Evolutionary conservation across 2,329 filamentous ascomycete species (phyloP).

Genomic region (Sporothrix protearum): DNA sequence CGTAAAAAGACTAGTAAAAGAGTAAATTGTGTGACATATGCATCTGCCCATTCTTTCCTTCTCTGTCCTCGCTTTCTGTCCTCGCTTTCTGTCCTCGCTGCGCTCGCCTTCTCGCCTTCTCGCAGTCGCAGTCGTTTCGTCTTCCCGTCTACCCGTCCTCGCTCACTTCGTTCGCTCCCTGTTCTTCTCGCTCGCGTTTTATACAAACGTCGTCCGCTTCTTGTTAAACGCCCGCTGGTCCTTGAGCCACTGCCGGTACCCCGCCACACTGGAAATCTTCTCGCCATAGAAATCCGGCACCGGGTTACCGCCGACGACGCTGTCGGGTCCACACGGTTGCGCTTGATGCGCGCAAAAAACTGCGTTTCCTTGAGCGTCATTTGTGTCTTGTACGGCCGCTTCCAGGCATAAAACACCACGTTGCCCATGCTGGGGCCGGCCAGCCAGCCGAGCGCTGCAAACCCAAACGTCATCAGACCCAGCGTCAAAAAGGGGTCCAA

Average conservation of each 20-base stretch:
- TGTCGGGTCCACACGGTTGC: slow-evolving; percentile 85
- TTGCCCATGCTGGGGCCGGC: slow-evolving; percentile 79
- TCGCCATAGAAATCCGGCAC: slow-evolving; percentile 98
- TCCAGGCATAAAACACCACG: slow-evolving; percentile 70
- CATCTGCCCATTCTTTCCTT: not conserved
- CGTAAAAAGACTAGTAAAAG: not conserved
- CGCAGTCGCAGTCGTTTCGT: too few relatives aligned
- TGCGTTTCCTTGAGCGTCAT: slow-evolving; percentile 86
- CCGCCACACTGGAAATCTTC: slow-evolving; percentile 88
- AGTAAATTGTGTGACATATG: not conserved
- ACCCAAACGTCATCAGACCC: slow-evolving; percentile 73
- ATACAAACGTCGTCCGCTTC: slow-evolving; percentile 69
- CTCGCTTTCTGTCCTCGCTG: not conserved
- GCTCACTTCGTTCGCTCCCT: not conserved
- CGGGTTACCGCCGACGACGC: slow-evolving; percentile 86
- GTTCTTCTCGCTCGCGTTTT: slow-evolving; percentile 22
- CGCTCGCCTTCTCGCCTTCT: not conserved
- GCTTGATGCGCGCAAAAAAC: slow-evolving; percentile 89
- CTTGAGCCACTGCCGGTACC: slow-evolving; percentile 93
- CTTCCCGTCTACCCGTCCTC: too few relatives aligned
- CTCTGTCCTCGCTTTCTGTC: not conserved
- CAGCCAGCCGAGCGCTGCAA: slow-evolving; percentile 81
- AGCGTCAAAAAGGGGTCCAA: slow-evolving; percentile 85
- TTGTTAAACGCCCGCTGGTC: slow-evolving; percentile 96
- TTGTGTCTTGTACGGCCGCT: slow-evolving; percentile 65